Evolutionary conservation across 2,329 filamentous ascomycete species (phyloP), one percentile per base, ranked within the genome.

Genomic region (Trichoderma gracile): DNA sequence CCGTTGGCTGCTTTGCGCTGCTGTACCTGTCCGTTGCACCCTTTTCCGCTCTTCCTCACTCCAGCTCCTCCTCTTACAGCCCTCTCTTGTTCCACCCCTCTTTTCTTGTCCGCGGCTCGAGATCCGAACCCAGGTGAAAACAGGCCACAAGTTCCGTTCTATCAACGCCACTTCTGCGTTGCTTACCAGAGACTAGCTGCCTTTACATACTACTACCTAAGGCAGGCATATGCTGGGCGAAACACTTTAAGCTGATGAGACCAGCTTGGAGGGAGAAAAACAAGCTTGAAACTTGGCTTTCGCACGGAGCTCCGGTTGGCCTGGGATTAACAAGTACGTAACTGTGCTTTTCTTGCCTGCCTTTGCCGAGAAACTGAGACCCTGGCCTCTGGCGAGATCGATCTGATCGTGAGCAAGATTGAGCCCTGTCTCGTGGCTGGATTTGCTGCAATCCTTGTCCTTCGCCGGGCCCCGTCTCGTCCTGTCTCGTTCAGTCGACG

Each of bases 351-450:
- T 4, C 33, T 33, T 52, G 49, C 49, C 27, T 38, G 10, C 10
- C 33, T 14, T 52, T n/a, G 25, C 49, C 23, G 17, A 27, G 15
- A 12, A 12, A 52, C 21, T n/a, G 23, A 25, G 12, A 52, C 33
- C 52, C 52, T 55, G 38, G 19, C 38, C 27, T 27, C 15, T 14
- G 33, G 33, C 53, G 53, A 43, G 53, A 45, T 56, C 53, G 53
- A 56, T 56, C 53, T 15, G 53, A 56, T 56, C 53, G 53, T 21
- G 23, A 56, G 38, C 52, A 42, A 42, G 52, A 55, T 55, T 55
- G 52, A 55, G 33, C 30, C 33, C 5, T 55, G 52, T 19, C 19
- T n/a, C 52, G 52, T 25, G 33, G 33, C 33, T 38, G 12, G 33
- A 38, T 38, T 38, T 14, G 33, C 33, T 38, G 33, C 33, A 3